phyloP scores from a whole-genome alignment of 2,329 filamentous ascomycete genomes.

The Colletotrichum lindemuthianum region DNA sequence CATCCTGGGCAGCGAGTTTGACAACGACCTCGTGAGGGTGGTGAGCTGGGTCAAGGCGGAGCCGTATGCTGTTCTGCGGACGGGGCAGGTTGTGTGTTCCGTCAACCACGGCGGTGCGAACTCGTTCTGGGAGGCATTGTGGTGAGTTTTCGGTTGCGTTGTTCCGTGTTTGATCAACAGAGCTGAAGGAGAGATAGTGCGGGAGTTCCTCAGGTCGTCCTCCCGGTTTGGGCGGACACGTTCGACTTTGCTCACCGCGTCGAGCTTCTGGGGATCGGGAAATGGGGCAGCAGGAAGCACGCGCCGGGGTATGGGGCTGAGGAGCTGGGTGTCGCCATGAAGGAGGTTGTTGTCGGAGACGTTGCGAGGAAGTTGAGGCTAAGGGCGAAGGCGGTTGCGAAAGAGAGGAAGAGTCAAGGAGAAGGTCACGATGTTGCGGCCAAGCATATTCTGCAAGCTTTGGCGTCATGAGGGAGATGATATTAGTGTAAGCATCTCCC shows the following conservation, averaged over 20 bases:
- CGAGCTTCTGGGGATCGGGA: conserved; percentile 55
- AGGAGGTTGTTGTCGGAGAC: neutral
- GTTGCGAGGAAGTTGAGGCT: neutral
- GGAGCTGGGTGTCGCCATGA: neutral
- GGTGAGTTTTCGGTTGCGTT: conserved; percentile 36
- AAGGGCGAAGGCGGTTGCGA: neutral
- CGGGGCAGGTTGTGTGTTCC: conserved; percentile 50
- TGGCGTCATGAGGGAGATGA: too few species aligned
- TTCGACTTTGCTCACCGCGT: conserved; percentile 58
- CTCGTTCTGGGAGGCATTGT: conserved; percentile 51
- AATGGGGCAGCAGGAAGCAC: neutral
- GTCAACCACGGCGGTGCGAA: conserved; percentile 60
- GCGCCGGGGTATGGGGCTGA: neutral
- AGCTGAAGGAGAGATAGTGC: conserved; percentile 41
- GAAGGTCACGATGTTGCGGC: neutral
- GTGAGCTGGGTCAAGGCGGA: conserved; percentile 52
- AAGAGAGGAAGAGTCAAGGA: conserved; percentile 32
- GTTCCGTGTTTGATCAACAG: neutral
- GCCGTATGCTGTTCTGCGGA: conserved; percentile 48
- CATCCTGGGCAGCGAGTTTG: conserved; percentile 15
- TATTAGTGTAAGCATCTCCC: too few species aligned
- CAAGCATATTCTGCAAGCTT: neutral
- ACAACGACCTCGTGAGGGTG: conserved; percentile 46
- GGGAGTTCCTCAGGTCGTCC: conserved; percentile 56
- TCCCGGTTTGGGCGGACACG: conserved; percentile 57